Percentiles rank a stretch among this genome's conserved stretches.
Evolutionary conservation across 495 filamentous ascomycete species (phyloP).

Genomic region (Trichocladium uniseriatum): DNA sequence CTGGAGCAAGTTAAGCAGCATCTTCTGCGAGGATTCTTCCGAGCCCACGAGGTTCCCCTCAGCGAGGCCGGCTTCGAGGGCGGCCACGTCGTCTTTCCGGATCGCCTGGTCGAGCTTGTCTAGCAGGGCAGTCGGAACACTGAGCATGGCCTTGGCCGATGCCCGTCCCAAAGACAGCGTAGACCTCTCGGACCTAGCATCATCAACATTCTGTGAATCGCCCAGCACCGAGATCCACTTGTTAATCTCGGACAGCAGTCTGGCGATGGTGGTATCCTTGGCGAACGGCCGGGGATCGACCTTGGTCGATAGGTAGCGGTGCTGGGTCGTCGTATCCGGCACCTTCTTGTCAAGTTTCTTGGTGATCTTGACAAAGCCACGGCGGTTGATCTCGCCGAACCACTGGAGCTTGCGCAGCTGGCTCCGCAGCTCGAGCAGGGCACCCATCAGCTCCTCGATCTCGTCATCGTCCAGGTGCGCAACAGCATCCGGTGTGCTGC

Average conservation of each 20-base stretch:
- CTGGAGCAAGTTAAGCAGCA: conserved; percentile 74
- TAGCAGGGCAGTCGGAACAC: conserved; percentile 53
- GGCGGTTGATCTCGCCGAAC: conserved; percentile 94
- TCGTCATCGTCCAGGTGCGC: conserved; percentile 59
- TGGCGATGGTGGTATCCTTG: conserved; percentile 55
- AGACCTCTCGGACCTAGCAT: conserved; percentile 61
- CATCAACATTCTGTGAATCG: conserved; percentile 60
- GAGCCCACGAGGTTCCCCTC: conserved; percentile 46
- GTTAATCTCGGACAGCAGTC: conserved; percentile 71
- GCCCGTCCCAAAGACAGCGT: conserved; percentile 61
- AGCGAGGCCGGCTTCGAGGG: conserved; percentile 49
- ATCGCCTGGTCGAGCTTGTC: conserved; percentile 71
- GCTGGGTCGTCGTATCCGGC: conserved; percentile 58
- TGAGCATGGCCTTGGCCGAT: conserved; percentile 60
- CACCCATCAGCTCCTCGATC: conserved; percentile 76
- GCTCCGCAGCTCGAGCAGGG: conserved; percentile 75
- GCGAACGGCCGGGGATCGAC: conserved; percentile 81
- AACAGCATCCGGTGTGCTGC: conserved; percentile 41
- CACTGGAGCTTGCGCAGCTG: conserved; percentile 87
- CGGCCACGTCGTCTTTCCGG: conserved; percentile 57
- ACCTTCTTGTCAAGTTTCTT: conserved; percentile 96
- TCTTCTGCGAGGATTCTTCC: conserved; percentile 46
- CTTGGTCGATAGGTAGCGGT: conserved; percentile 74
- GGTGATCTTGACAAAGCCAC: conserved; percentile 94
- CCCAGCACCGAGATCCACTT: conserved; percentile 78